Base-by-base conservation (phyloP, 768 basidiomycete species). In the Stropharia rugosoannulata region DNA sequence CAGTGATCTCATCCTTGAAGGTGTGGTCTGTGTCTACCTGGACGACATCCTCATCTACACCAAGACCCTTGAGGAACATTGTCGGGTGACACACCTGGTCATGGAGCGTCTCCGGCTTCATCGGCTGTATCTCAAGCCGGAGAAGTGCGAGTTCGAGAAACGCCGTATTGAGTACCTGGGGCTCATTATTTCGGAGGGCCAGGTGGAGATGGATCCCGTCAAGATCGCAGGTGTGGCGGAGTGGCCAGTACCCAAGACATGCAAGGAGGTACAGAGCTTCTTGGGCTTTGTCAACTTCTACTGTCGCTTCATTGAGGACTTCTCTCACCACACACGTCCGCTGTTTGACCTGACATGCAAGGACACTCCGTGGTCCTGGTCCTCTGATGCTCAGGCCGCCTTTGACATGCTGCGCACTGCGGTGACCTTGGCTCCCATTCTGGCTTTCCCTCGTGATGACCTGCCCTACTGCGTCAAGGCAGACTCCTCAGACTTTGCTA, bases 401-500 rank as follows among this genome's bases (percentile, higher is more conserved):
- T 73, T 75, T 45, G 16, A 66, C 0, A 35, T 3, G 0, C 54
- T 73, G 5, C 75, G 72, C 36, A 3, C 39, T 0, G 22, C 18
- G 0, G 49, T 75, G 11, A 64, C 63, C 1, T 47, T 58, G 0
- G 56, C 64, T 2, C 73, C 72, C 1, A 54, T 70, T 4, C 62
- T 70, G 16, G 19, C 38, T 37, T 16, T 37, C 19, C 43, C 43
- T 11, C 16, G 29, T 27, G 22, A 46, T 19, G 27, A 27, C 13
- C 16, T 15, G 13, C 52, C 52, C 16, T 54, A 25, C 29, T 12
- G 32, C n/a, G n/a, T 54, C 22, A 40, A 54, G 32, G 54, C 46
- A 66, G 66, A 80, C 77, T 55, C 76, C 71, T 0, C 72, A 73
- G 2, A 55, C 79, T 82, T 59, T 46, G 57, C 73, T 64, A 13